Evolutionary conservation across 805 yeast species (phyloP).

Genomic region (Candida fluviatilis): DNA sequence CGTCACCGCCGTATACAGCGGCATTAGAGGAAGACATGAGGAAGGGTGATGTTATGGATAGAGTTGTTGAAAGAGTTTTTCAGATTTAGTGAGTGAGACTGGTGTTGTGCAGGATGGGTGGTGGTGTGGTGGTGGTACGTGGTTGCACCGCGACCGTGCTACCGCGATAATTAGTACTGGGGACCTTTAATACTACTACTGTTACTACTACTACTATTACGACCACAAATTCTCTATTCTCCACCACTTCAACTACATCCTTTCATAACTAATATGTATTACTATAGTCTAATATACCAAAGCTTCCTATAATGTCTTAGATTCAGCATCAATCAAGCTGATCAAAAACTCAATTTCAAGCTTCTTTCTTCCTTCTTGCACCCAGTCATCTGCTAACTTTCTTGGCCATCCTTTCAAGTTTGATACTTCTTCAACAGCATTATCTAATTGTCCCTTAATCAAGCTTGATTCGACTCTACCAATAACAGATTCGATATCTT

Average conservation of each 20-base stretch:
- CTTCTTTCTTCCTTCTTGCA: conserved; percentile 81
- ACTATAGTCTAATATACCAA: no score
- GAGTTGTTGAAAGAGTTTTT: neutral
- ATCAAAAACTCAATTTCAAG: conserved; percentile 82
- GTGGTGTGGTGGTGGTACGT: no score
- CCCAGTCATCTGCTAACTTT: conserved; percentile 88
- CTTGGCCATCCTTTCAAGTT: conserved; percentile 90
- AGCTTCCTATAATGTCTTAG: conserved; percentile 30
- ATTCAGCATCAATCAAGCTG: conserved; percentile 62
- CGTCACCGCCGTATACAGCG: conserved; percentile 52
- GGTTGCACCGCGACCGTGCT: no score
- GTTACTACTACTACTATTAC: no score
- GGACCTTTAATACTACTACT: no score
- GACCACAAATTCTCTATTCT: no score
- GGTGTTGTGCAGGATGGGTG: no score
- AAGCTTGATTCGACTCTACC: conserved; percentile 79
- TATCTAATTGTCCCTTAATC: conserved; percentile 70
- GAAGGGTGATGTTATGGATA: neutral
- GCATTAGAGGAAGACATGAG: conserved; percentile 19
- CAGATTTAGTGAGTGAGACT: no score
- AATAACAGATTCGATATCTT: conserved; percentile 83
- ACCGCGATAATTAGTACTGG: no score
- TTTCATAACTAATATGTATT: no score
- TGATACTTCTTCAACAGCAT: conserved; percentile 91
- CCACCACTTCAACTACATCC: no score